Percentiles rank a stretch among this genome's conserved stretches.
These are phyloP conservation scores for Microdochium bolleyi DNA, from an alignment of 2,329 filamentous ascomycete genomes.

Conservation along the genomic window DNA sequence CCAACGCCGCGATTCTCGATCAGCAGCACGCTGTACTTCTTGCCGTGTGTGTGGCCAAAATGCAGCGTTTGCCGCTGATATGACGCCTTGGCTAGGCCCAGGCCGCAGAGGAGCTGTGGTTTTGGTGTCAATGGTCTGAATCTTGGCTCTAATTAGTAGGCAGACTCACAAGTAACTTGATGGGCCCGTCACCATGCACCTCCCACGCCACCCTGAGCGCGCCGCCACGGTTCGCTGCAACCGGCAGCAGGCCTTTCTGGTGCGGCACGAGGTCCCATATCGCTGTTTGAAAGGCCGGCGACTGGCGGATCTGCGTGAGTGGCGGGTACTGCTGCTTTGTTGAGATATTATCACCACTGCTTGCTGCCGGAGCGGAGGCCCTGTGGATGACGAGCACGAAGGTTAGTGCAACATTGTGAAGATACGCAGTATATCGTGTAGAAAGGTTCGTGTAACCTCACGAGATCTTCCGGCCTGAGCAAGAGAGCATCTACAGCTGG, in stretches of 20 bases:
- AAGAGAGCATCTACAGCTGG: too few species aligned
- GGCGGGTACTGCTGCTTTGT: background rate
- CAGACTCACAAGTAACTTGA: conserved; percentile 62
- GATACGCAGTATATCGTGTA: too few species aligned
- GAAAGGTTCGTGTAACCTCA: too few species aligned
- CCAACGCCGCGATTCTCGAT: conserved; percentile 85
- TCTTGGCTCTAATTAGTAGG: too few species aligned
- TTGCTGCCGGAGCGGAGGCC: too few species aligned
- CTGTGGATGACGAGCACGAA: too few species aligned
- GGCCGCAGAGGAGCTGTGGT: conserved; percentile 73
- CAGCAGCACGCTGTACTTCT: conserved; percentile 65
- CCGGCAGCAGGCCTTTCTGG: conserved; percentile 49
- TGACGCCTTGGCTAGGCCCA: conserved; percentile 57
- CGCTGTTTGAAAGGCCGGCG: conserved; percentile 59
- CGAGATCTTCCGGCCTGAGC: too few species aligned
- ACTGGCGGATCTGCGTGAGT: conserved; percentile 21
- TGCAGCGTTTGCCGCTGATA: conserved; percentile 81
- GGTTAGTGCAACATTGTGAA: too few species aligned
- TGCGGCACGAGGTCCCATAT: conserved; percentile 64
- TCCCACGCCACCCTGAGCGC: conserved; percentile 73
- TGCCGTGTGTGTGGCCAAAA: conserved; percentile 65
- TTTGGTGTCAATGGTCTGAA: background rate
- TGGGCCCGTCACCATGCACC: conserved; percentile 66
- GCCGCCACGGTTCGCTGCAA: conserved; percentile 64
- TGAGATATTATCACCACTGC: too few species aligned